Evolutionary conservation across 2,329 filamentous ascomycete species (phyloP).

Genomic region (Apiospora kogelbergensis): DNA sequence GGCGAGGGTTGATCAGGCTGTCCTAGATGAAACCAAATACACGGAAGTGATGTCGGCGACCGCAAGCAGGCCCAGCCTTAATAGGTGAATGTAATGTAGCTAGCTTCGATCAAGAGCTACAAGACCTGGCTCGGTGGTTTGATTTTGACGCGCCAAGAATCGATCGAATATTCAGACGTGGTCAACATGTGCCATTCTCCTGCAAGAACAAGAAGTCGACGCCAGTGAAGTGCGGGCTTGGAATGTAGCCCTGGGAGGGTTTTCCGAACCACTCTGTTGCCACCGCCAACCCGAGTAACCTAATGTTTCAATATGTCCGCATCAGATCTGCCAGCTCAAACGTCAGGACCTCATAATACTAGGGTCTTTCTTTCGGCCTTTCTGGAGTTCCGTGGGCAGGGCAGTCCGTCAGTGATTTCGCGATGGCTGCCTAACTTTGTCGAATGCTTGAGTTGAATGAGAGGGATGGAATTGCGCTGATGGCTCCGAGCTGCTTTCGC

Average conservation of each 20-base stretch:
- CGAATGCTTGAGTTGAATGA: not conserved
- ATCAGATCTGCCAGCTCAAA: not conserved
- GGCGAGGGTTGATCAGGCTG: constrained; percentile 14
- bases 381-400: not conserved
- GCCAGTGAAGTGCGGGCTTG: not conserved
- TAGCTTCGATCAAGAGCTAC: not conserved
- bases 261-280: not conserved
- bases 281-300: not conserved
- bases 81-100: not conserved
- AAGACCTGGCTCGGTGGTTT: not conserved
- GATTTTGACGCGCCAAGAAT: not conserved
- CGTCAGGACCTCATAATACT: not conserved
- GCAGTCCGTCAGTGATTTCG: not conserved
- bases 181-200: not conserved
- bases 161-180: not conserved
- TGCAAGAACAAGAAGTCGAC: not conserved
- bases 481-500: not conserved
- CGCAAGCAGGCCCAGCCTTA: not conserved
- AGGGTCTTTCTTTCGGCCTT: not conserved
- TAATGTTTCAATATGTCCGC: not conserved
- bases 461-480: not conserved
- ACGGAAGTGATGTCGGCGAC: not conserved
- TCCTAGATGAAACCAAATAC: not conserved
- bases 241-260: not conserved
- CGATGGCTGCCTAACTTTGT: not conserved